Base-by-base conservation (phyloP, 2,329 filamentous ascomycete species). In the Aureobasidium sp. region DNA sequence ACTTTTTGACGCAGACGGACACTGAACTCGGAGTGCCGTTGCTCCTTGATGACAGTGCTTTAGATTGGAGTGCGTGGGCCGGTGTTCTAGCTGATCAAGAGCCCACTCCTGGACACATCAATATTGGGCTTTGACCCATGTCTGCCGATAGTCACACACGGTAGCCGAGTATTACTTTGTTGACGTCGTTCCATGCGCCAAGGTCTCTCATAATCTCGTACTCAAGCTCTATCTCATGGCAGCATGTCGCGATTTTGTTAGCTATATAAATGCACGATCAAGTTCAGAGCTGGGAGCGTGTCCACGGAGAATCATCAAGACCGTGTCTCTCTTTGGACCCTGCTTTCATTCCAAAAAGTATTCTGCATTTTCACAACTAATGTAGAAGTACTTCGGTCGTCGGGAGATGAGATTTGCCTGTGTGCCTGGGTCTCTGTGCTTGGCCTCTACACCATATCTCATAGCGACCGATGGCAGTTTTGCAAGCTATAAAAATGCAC, bases 1-100 rank as follows among this genome's bases (percentile, higher is more conserved):
- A 63, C 29, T 63, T 63, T 17, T 41, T 63, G 37, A 59, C 61
- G 2, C 61, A 63, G 44, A 59, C 61, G 5, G 61, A 63, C 29
- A 43, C 47, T 27, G 61, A 63, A 39, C 52, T 62, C 17, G 60
- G 60, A 4, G 29, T 56, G 8, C 52, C 52, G 26, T 26, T 62
- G n/a, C 59, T 53, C 24, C 50, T 62, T 8, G 60, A 62, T 12
- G 60, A 62, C 20, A 57, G 43, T 13, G 51, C 43, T 20, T 32
- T 62, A 26, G 60, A 62, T 44, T 61, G 57, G 57, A 52, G 57
- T 12, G 57, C 57, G 3, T 61, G 57, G 57, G 47, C 57, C 24
- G 57, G 46, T 5, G 57, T 61, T 27, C 13, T 59, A 32, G 56
- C 56, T 15, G 57, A 61, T 26, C 57, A 61, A 27, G 57, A 61